Evolutionary conservation across 225 moss, liverwort and hornwort species (phyloP).

Genomic region (Neckera pumila): DNA sequence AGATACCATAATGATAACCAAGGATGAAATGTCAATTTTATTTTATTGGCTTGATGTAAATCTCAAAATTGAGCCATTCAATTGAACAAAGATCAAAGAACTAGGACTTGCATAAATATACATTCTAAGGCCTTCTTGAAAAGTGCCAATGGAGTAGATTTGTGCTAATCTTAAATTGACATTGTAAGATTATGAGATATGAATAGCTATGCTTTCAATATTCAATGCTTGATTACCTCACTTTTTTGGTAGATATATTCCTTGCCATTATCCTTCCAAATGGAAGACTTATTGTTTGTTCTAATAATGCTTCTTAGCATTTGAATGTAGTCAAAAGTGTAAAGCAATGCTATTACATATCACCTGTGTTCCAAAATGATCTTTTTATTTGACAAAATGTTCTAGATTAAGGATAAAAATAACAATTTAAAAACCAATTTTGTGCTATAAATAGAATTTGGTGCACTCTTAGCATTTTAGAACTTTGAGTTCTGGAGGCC

Average conservation of each 20-base stretch:
- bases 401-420: too few species aligned
- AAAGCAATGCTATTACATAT: too few species aligned
- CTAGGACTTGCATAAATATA: background rate
- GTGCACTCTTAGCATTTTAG: too few species aligned
- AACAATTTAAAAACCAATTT: too few species aligned
- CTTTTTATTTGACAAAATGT: too few species aligned
- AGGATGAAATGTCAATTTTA: background rate
- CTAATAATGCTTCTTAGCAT: background rate
- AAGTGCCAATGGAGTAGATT: background rate
- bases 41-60: background rate
- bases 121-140: too few species aligned
- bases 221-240: background rate
- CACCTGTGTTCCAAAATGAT: too few species aligned
- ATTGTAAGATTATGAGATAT: background rate
- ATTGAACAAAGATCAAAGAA: background rate
- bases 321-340: background rate
- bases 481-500: too few species aligned
- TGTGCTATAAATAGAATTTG: too few species aligned
- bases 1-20: accelerated
- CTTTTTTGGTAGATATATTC: too few species aligned
- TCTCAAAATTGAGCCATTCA: background rate
- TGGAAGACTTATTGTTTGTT: background rate
- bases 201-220: background rate
- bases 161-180: background rate
- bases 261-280: background rate